Base-by-base conservation (phyloP, 2,329 filamentous ascomycete genomes). In the Ascochyta fabae region DNA sequence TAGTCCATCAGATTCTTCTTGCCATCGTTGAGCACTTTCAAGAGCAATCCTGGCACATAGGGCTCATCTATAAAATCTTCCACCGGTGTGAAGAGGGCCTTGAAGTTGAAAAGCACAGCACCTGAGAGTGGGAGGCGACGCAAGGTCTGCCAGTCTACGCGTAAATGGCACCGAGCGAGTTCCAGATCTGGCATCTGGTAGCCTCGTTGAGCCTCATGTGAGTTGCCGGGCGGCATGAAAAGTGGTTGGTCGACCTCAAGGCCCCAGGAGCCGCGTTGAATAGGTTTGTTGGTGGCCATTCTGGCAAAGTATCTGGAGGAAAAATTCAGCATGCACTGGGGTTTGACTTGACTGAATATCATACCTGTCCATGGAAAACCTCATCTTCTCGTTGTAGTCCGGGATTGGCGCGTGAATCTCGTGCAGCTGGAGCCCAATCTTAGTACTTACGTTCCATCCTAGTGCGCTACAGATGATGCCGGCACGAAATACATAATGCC, bases 91-190 rank as follows among this genome's bases (percentile, higher is more conserved):
- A 96, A 96, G 0, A 95, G 75, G 0, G 89, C 91, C 70, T 94
- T 96, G 83, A 94, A 96, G 73, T 95, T 96, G 79, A 96, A 96
- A 0, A 92, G 84, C 1, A 96, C 79, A 0, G 84, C 88, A 0
- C 85, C 90, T 0, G 88, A 92, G 0, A 96, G 79, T 0, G 92
- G 91, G 0, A 96, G 77, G 3, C 92, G 85, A 1, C 92, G 86
- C 4, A 96, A 78, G 0, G 92, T 96, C 75, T 96, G 92, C 90
- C 91, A 96, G 73, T 96, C 92, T 1, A 95, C 91, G 4, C 92
- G 84, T 1, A 96, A 78, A 58, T 88, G 79, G 60, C 90, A 80
- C 31, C 90, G 83, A 0, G 84, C 80, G 2, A 86, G 69, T 0
- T 75, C 77, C 6, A 94, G 77, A 19, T 78, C 75, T 0, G 81